These are phyloP conservation scores for Pisolithus sp. DNA, from an alignment of 768 basidiomycete species.

Conservation along the genomic window DNA sequence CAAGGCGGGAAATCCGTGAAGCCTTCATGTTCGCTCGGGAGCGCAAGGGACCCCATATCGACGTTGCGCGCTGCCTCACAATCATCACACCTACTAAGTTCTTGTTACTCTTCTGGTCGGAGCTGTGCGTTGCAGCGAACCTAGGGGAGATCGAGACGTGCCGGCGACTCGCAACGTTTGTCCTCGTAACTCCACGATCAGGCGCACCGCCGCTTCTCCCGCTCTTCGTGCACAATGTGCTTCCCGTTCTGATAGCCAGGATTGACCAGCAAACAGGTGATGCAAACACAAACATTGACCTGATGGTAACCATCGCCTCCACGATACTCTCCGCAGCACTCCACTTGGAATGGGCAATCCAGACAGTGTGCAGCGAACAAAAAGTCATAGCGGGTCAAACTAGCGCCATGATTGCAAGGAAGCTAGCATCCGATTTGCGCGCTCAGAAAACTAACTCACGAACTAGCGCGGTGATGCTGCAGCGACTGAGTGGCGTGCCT, in stretches of 20 bases:
- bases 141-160: conserved; percentile 57
- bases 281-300: conserved; percentile 51
- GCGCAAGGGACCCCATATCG: conserved; percentile 58
- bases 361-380: conserved; percentile 45
- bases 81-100: conserved; percentile 54
- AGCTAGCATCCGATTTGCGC: conserved; percentile 58
- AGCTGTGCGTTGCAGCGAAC: conserved; percentile 47
- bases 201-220: conserved; percentile 60
- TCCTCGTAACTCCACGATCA: conserved; percentile 56
- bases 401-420: conserved; percentile 57
- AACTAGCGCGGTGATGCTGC: conserved; percentile 48
- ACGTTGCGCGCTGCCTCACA: conserved; percentile 61
- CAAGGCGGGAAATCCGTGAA: conserved; percentile 49
- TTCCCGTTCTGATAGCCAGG: conserved; percentile 49
- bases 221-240: conserved; percentile 61
- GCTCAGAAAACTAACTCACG: conserved; percentile 40
- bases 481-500: conserved; percentile 54
- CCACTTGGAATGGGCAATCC: conserved; percentile 66
- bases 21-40: conserved; percentile 53
- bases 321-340: conserved; percentile 61
- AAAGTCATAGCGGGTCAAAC: conserved; percentile 52
- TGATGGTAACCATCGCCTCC: conserved; percentile 58
- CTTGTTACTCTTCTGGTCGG: conserved; percentile 62
- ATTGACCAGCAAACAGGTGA: conserved; percentile 53
- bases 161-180: conserved; percentile 60